These are phyloP conservation scores for Luffa acutangula DNA, from an alignment of 306 rosid species.

Conservation along the genomic window DNA sequence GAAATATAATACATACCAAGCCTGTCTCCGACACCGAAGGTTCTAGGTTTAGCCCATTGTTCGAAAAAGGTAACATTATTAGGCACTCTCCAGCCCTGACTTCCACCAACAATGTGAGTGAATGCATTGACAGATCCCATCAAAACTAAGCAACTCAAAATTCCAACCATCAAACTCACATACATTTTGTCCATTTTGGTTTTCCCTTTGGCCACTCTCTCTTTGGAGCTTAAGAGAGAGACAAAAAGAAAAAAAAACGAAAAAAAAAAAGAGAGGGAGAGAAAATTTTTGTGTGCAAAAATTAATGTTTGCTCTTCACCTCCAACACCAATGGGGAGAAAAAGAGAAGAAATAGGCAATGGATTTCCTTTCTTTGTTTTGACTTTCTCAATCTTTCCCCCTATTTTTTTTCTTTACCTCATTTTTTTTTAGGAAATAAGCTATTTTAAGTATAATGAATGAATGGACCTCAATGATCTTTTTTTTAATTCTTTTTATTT, in stretches of 20 bases:
- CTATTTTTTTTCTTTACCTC: background rate
- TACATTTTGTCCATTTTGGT: constrained; percentile 27
- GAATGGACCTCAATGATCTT: background rate
- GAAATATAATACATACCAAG: constrained; percentile 35
- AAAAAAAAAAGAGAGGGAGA: background rate
- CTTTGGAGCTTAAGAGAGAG: background rate
- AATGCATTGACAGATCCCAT: constrained; percentile 25
- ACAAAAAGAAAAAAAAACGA: background rate
- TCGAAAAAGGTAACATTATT: constrained; percentile 11
- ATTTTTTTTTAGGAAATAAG: too few relatives aligned
- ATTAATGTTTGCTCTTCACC: background rate
- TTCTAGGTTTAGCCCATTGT: constrained; percentile 43
- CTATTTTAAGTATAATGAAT: background rate
- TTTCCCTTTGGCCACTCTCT: background rate
- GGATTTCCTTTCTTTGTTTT: background rate
- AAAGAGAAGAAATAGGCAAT: constrained; percentile 1
- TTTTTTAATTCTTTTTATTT: too few relatives aligned
- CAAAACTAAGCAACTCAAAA: constrained; percentile 9
- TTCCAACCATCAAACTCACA: constrained; percentile 10
- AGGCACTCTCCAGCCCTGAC: constrained; percentile 58
- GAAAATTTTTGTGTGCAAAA: background rate
- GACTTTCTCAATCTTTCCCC: background rate
- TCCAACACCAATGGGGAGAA: background rate
- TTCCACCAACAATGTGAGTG: constrained; percentile 55
- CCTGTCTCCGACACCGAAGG: constrained; percentile 46